Conservation (phyloP, 108 stramenopile genomes). For the Skeletonema grethae region DNA sequence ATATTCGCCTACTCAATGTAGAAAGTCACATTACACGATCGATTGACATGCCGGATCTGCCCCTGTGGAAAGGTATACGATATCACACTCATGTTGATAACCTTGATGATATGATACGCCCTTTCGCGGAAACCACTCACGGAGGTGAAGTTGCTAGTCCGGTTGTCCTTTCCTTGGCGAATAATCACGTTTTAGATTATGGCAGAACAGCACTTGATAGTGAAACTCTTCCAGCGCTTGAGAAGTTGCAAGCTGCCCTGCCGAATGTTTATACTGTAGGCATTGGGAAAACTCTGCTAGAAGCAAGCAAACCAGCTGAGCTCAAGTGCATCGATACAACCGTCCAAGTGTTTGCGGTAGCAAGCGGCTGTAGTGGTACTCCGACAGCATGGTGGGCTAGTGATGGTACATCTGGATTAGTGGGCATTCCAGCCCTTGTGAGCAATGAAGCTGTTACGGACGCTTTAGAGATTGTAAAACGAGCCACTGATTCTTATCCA, state of each 20-base stretch:
- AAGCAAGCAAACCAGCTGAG: slow-evolving; percentile 10
- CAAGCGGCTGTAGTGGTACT: no score
- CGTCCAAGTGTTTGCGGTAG: no score
- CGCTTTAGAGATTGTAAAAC: slow-evolving; percentile 6
- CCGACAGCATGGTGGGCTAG: no score
- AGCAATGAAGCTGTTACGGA: slow-evolving; percentile 2
- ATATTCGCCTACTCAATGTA: slow-evolving; percentile 23
- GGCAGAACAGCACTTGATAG: slow-evolving; percentile 15
- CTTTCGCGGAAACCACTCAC: not conserved
- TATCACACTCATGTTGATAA: slow-evolving; percentile 24
- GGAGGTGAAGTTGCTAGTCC: slow-evolving; percentile 7
- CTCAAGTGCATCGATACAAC: no score
- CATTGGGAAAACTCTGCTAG: slow-evolving; percentile 5
- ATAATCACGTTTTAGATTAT: slow-evolving; percentile 30
- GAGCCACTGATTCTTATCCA: not conserved
- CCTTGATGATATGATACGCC: slow-evolving; percentile 9
- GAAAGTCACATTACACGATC: slow-evolving; percentile 20
- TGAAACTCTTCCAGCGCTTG: slow-evolving; percentile 22
- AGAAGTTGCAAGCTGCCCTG: not conserved
- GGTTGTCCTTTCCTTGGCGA: slow-evolving; percentile 17
- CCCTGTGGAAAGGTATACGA: slow-evolving; percentile 14
- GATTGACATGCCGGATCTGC: slow-evolving; percentile 18
- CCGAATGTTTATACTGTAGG: slow-evolving; percentile 3
- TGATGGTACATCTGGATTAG: no score
- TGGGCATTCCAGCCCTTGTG: no score